Evolutionary conservation across 192 early-diverging fungal genomes (phyloP), one percentile per base, ranked within the genome.

Genomic region (Backusella parvicylindrica): DNA sequence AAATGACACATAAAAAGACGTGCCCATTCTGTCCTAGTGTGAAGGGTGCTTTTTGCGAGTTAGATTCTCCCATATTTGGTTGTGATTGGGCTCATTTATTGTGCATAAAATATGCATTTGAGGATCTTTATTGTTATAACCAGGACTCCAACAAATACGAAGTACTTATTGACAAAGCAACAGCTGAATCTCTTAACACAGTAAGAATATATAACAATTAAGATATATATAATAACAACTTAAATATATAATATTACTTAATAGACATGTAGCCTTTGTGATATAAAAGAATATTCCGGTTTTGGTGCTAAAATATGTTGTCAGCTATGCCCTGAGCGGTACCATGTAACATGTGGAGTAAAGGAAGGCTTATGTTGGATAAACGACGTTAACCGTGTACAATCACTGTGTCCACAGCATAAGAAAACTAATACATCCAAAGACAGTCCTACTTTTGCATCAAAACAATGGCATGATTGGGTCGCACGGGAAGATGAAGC

Each of bases 11-110:
- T 47, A 68, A 66, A 15, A 64, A 72, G 77, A 36, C 71, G 1
- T 79, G 77, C 38, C 68, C 68, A 43, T 35, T 79, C 26, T 79
- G 77, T n/a, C 77, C 77, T 12, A 66, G 63, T 36, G 68, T 43
- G 21, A 50, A 73, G 28, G 77, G 77, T 31, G 72, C 72, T 31
- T 79, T 79, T 33, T 47, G 72, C 16, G 50, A 69, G 33, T 49
- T 79, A 9, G 67, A 75, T 13, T 28, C 2, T 18, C 38, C 68
- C 3, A 30, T 70, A 70, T 70, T 70, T 40, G 68, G 68, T 8
- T 37, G 28, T 13, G 68, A 70, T 7, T 70, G 68, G 68, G 38
- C 40, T 6, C 68, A 70, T 43, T 60, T 60, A 28, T 28, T 60
- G 26, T 60, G 53, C 12, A 28, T 60, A 23, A 60, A 60, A 26